Percentiles rank a stretch among this genome's conserved stretches.
phyloP scores from a whole-genome alignment of 164 flowering plant genomes.

The Chloranthus sessilifolius region DNA sequence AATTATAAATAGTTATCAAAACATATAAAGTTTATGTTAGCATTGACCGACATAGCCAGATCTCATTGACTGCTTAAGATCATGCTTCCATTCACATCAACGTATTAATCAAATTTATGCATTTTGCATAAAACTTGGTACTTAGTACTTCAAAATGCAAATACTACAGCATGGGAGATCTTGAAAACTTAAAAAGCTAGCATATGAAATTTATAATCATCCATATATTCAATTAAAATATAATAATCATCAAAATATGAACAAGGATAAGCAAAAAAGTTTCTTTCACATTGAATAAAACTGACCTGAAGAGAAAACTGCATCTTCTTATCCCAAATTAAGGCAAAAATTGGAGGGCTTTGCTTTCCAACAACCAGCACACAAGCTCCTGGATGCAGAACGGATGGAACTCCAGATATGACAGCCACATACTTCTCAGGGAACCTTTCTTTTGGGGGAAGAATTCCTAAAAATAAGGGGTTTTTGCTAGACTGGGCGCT shows the following conservation, averaged over 20 bases:
- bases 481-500: conserved; percentile 90
- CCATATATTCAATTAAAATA: too few relatives aligned
- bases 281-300: background rate
- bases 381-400: conserved; percentile 85
- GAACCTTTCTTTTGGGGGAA: conserved; percentile 91
- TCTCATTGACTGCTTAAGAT: too few relatives aligned
- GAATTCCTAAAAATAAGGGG: conserved; percentile 79
- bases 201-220: too few relatives aligned
- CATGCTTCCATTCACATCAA: too few relatives aligned
- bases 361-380: conserved; percentile 67
- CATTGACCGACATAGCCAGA: too few relatives aligned
- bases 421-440: conserved; percentile 86
- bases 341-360: conserved; percentile 74
- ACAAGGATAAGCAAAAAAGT: background rate
- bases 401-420: conserved; percentile 58
- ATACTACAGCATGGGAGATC: too few relatives aligned
- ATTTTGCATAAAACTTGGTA: too few relatives aligned
- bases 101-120: too few relatives aligned
- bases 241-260: background rate
- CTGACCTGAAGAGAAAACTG: conserved; percentile 88
- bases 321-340: conserved; percentile 90
- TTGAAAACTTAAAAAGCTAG: too few relatives aligned
- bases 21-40: too few relatives aligned
- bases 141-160: too few relatives aligned
- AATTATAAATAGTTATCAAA: too few relatives aligned